Conservation (phyloP, 306 rosid species). For the Rubus idaeus region DNA sequence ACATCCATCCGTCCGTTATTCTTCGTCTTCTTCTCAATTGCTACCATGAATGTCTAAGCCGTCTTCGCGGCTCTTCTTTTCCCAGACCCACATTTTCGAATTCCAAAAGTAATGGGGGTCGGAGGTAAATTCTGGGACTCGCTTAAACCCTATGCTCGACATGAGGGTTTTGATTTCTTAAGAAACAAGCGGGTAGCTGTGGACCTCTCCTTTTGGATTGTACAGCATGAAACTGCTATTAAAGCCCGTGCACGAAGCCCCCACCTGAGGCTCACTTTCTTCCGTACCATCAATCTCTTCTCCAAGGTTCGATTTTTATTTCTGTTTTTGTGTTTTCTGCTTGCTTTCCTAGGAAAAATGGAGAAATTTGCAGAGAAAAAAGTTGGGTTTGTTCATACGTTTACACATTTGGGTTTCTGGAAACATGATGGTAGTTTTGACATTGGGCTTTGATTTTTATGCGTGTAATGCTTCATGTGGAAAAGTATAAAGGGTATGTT, state of each 20-base stretch:
- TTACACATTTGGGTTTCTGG: not conserved
- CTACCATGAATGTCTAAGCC: not conserved
- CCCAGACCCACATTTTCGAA: conserved; percentile 19
- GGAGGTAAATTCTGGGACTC: conserved; percentile 89
- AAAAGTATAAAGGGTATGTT: not conserved
- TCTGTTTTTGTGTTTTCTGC: not conserved
- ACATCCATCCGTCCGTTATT: not conserved
- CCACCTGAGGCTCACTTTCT: conserved; percentile 73
- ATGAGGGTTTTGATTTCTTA: conserved; percentile 82
- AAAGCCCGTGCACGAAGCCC: conserved; percentile 57
- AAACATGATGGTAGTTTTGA: not conserved
- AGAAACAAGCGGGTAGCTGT: conserved; percentile 94
- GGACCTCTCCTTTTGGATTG: conserved; percentile 90
- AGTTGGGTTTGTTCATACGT: not conserved
- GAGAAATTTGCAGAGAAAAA: not conserved
- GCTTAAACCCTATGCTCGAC: conserved; percentile 68
- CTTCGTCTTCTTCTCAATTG: not conserved
- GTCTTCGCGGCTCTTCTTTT: conserved; percentile 10
- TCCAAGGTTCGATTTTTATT: conserved; percentile 50
- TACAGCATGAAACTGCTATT: conserved; percentile 75
- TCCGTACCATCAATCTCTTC: conserved; percentile 79
- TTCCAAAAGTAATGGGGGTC: conserved; percentile 57
- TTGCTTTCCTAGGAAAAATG: conserved; percentile 10
- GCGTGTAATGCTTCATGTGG: not conserved
- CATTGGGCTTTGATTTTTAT: not conserved